phyloP scores from a whole-genome alignment of 2,329 filamentous ascomycete genomes.

The Epichloe scottii region DNA sequence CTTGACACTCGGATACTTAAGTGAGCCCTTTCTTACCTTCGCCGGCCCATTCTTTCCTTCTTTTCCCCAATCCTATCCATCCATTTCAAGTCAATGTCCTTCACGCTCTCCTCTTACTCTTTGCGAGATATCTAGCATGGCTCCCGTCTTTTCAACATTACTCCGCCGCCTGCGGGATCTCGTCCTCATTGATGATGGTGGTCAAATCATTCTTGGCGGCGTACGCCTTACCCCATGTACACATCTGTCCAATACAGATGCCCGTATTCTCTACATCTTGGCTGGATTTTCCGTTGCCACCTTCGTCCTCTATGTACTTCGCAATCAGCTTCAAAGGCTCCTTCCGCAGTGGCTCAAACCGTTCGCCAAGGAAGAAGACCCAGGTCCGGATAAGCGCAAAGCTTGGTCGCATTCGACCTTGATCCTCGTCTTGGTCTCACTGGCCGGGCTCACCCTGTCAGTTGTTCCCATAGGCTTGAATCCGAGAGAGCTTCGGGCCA shows the following conservation, averaged over 20 bases:
- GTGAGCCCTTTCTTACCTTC: no score
- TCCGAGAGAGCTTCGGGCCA: slow-evolving; percentile 13
- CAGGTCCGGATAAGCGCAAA: slow-evolving; percentile 12
- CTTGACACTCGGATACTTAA: no score
- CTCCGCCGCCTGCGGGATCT: not conserved
- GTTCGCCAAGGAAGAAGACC: slow-evolving; percentile 28
- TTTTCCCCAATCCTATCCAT: not conserved
- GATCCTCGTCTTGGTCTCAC: slow-evolving; percentile 19
- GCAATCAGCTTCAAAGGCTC: slow-evolving; percentile 13
- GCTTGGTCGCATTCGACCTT: slow-evolving; percentile 28
- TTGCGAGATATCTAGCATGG: not conserved
- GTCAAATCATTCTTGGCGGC: not conserved
- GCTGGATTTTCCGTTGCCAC: slow-evolving; percentile 16
- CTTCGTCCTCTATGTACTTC: slow-evolving; percentile 17
- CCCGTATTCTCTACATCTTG: slow-evolving; percentile 11
- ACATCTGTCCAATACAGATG: slow-evolving; percentile 4
- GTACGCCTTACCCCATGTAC: not conserved
- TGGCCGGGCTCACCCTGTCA: slow-evolving; percentile 23
- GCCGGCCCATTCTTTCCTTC: no score
- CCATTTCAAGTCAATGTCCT: not conserved
- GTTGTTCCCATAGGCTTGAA: slow-evolving; percentile 18
- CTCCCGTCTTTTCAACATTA: not conserved
- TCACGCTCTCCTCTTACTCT: not conserved
- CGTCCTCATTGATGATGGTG: not conserved
- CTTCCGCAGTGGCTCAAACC: slow-evolving; percentile 29